Evolutionary conservation across 1,284 basidiomycete species (phyloP).

Genomic region (Ceratobasidium sp.): DNA sequence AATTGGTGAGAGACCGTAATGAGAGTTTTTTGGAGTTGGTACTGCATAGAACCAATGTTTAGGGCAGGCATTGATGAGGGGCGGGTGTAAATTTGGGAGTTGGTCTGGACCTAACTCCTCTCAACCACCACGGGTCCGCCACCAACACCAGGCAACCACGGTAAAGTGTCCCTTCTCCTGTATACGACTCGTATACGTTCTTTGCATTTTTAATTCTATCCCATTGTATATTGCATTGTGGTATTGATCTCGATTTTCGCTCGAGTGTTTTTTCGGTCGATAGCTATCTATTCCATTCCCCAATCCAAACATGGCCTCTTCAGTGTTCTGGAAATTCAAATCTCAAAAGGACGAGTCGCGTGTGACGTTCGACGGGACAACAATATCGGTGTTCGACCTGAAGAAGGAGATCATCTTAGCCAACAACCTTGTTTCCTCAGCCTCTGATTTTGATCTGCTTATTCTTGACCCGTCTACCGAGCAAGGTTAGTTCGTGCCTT

Average conservation of each 20-base stretch:
- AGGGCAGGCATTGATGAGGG: conserved; percentile 30
- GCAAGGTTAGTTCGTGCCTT: conserved; percentile 78
- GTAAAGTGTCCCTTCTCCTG: conserved; percentile 15
- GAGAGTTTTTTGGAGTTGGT: background rate
- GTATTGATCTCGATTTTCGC: conserved; percentile 38
- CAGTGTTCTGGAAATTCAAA: conserved; percentile 98
- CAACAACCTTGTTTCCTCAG: conserved; percentile 91
- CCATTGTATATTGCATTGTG: conserved; percentile 40
- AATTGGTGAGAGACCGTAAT: no score
- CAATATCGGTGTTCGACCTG: conserved; percentile 98
- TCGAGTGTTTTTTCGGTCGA: conserved; percentile 43
- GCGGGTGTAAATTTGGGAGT: conserved; percentile 22
- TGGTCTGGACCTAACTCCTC: background rate
- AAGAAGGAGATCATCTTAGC: conserved; percentile 98
- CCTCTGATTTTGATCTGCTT: conserved; percentile 95
- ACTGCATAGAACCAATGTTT: background rate
- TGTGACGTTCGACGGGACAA: conserved; percentile 97
- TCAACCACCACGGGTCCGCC: conserved; percentile 5
- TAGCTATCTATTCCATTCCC: conserved; percentile 44
- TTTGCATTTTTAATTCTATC: background rate
- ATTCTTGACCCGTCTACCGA: conserved; percentile 88
- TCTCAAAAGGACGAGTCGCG: conserved; percentile 95
- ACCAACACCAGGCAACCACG: conserved; percentile 5
- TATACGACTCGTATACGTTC: conserved; percentile 18
- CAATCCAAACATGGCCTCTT: conserved; percentile 78